A percentile compares a stretch with the other conserved stretches of the same genome.
Conservation (phyloP, 805 yeast species). For the Barnettozyma vustinii region DNA sequence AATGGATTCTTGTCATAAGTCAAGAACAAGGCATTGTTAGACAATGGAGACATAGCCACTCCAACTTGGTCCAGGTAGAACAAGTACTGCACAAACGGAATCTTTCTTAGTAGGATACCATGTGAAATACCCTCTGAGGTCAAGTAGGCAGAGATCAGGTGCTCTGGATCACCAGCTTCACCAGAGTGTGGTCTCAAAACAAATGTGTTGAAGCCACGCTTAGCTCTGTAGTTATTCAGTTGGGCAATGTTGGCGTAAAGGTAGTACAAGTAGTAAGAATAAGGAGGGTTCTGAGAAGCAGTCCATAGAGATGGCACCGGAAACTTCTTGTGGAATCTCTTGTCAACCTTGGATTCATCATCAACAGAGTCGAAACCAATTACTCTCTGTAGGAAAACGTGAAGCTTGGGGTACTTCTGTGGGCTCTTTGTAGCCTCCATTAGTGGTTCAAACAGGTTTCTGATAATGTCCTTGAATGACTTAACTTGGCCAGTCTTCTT, state of each 20-base stretch:
- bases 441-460: constrained; percentile 79
- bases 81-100: constrained; percentile 91
- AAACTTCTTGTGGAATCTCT: constrained; percentile 71
- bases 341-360: constrained; percentile 91
- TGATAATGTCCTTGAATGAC: constrained; percentile 70
- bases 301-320: constrained; percentile 89
- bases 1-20: constrained; percentile 98
- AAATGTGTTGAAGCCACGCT: constrained; percentile 77
- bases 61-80: constrained; percentile 94
- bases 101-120: constrained; percentile 87
- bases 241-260: constrained; percentile 82
- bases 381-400: constrained; percentile 84
- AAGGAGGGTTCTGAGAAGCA: constrained; percentile 83
- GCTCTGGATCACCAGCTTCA: constrained; percentile 99
- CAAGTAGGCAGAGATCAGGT: constrained; percentile 81
- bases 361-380: constrained; percentile 98
- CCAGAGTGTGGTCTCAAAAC: constrained; percentile 98
- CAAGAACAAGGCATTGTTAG: constrained; percentile 92
- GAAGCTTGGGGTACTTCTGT: constrained; percentile 80
- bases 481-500: constrained; percentile 65
- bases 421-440: constrained; percentile 90
- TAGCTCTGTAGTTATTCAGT: constrained; percentile 75
- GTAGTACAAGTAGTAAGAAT: constrained; percentile 90
- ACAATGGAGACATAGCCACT: constrained; percentile 96
- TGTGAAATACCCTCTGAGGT: constrained; percentile 92